Evolutionary conservation across 768 basidiomycete species (phyloP).

Genomic region (Amyloporia xantha): DNA sequence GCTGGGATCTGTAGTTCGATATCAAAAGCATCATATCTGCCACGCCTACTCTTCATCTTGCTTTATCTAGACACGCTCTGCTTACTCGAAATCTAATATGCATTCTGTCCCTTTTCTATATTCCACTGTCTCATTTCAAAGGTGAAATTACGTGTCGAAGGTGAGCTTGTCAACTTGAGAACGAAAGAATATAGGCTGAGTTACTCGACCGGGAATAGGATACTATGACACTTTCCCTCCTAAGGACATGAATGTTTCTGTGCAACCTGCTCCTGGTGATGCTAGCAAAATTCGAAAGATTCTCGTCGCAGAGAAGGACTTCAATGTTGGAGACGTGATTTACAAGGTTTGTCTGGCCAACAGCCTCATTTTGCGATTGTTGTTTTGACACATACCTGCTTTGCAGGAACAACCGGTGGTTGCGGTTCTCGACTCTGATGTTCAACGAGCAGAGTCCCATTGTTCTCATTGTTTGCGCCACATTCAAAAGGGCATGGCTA

Average conservation of each 20-base stretch:
- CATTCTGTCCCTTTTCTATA: constrained; percentile 21
- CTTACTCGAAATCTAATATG: constrained; percentile 19
- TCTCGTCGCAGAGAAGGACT: constrained; percentile 59
- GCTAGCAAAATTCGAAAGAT: constrained; percentile 28
- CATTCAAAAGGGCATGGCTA: constrained; percentile 40
- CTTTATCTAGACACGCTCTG: constrained; percentile 16
- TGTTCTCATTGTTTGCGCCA: constrained; percentile 69
- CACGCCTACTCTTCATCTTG: constrained; percentile 4
- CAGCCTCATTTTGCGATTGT: background rate
- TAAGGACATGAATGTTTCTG: constrained; percentile 59
- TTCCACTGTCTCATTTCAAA: constrained; percentile 25
- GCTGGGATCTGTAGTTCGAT: background rate
- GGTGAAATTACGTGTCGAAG: constrained; percentile 67
- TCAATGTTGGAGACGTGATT: constrained; percentile 65
- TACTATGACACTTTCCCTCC: constrained; percentile 79
- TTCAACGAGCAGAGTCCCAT: constrained; percentile 59
- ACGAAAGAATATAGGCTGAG: constrained; percentile 16
- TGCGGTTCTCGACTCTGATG: constrained; percentile 62
- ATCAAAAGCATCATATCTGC: constrained; percentile 9
- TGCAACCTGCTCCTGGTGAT: constrained; percentile 32
- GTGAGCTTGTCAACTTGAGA: constrained; percentile 42
- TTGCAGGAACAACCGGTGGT: constrained; percentile 69
- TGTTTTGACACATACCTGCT: background rate
- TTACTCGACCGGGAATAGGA: constrained; percentile 37
- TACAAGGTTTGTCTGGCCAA: constrained; percentile 53